Conservation (phyloP, 2,329 filamentous ascomycete genomes). For the Hypoxylon sp. region DNA sequence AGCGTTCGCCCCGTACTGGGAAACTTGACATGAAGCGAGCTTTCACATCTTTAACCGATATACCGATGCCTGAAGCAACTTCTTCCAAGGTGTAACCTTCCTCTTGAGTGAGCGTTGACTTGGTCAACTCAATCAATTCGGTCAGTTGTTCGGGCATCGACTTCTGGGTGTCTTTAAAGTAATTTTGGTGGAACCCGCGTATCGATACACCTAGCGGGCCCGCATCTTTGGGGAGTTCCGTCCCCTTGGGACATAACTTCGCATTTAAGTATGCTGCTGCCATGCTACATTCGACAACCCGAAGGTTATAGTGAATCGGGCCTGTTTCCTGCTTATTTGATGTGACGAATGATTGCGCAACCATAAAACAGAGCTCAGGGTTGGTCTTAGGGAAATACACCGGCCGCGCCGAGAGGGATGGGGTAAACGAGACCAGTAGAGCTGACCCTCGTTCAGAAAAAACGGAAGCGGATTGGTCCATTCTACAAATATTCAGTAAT, state of each 20-base stretch:
- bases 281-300: constrained; percentile 94
- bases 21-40: constrained; percentile 86
- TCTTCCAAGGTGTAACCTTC: constrained; percentile 91
- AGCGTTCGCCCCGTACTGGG: constrained; percentile 86
- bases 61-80: constrained; percentile 78
- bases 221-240: constrained; percentile 78
- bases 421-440: constrained; percentile 90
- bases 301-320: constrained; percentile 94
- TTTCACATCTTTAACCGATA: constrained; percentile 79
- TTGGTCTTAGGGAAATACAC: constrained; percentile 85
- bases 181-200: constrained; percentile 86
- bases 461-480: constrained; percentile 98
- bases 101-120: constrained; percentile 79
- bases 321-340: constrained; percentile 96
- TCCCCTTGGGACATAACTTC: constrained; percentile 67
- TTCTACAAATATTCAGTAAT: constrained; percentile 64
- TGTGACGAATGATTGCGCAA: constrained; percentile 93
- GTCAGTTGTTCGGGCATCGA: constrained; percentile 76
- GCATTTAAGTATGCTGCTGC: constrained; percentile 79
- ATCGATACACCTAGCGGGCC: constrained; percentile 87
- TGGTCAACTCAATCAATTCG: constrained; percentile 76
- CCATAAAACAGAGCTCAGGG: constrained; percentile 89
- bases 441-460: constrained; percentile 89
- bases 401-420: constrained; percentile 79
- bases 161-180: constrained; percentile 71